phyloP scores from a whole-genome alignment of 2,329 filamentous ascomycete genomes.

The Teratosphaeria viscida region DNA sequence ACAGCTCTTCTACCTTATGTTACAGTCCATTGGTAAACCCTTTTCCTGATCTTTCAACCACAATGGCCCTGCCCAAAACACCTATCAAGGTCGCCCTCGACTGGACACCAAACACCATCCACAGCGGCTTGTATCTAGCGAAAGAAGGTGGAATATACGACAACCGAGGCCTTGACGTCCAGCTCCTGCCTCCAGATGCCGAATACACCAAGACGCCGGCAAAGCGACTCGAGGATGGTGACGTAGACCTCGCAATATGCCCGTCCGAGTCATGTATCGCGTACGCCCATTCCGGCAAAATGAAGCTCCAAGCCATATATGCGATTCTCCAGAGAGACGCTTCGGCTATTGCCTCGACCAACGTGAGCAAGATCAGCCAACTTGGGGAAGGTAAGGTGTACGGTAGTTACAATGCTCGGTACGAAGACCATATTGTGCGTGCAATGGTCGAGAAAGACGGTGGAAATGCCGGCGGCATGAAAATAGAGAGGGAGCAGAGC shows the following conservation, averaged over 20 bases:
- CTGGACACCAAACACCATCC: conserved; percentile 27
- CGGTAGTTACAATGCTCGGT: conserved; percentile 24
- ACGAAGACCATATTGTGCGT: conserved; percentile 22
- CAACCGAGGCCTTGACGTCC: conserved; percentile 14
- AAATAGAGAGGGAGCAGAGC: conserved; percentile 15
- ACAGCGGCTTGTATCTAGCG: conserved; percentile 23
- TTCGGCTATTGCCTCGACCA: conserved; percentile 20
- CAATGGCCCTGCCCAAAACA: conserved; percentile 7
- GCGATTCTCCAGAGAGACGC: conserved; percentile 25
- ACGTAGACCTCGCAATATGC: conserved; percentile 23
- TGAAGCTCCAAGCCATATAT: conserved; percentile 24
- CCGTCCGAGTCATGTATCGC: conserved; percentile 24
- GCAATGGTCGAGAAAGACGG: conserved; percentile 20
- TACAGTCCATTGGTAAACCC: neutral
- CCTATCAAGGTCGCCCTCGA: conserved; percentile 22
- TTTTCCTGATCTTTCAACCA: neutral
- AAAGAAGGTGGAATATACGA: conserved; percentile 15
- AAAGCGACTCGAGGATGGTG: conserved; percentile 16
- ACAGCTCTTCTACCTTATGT: neutral
- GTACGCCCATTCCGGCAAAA: conserved; percentile 20
- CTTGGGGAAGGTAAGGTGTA: conserved; percentile 19
- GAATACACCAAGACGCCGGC: conserved; percentile 21
- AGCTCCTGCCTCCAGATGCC: conserved; percentile 19
- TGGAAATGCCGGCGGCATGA: conserved; percentile 13
- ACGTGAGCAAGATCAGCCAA: conserved; percentile 13